Evolutionary conservation across 495 filamentous ascomycete species (phyloP), one percentile per base, ranked within the genome.

Genomic region (Lepraria neglecta): DNA sequence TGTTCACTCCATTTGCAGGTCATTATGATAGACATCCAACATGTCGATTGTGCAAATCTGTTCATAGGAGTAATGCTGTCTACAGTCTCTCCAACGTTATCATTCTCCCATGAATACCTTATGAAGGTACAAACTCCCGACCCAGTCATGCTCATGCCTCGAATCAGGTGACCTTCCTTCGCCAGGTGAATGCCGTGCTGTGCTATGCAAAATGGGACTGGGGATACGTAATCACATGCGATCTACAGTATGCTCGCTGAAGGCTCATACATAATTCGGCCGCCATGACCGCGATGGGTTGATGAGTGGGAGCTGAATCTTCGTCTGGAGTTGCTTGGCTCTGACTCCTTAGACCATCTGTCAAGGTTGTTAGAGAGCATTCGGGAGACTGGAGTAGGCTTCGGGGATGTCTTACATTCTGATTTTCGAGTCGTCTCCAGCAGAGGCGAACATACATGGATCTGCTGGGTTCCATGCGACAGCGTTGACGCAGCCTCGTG

Each of bases 391-490:
- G 17, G 38, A 24, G 14, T 33, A 27, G 6, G 33, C 1, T 1
- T 5, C 19, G n/a, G n/a, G 0, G 17, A 6, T 6, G 62, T 67
- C 84, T 73, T 79, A 96, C 92, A 98, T 95, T 71, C 88, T 85
- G 58, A 97, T 86, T 68, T 82, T 84, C 46, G 76, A 74, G 68
- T 98, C 94, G 70, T 98, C 94, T 4, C 94, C 92, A 61, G 89
- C 91, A 12, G 90, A 89, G 9, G 91, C 94, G 72, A 96, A 95
- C 80, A 96, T 86, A 62, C 81, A 81, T 4, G 90, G 85, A 70
- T 96, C 80, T 3, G 75, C 76, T 1, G 92, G 91, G 66, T 92
- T 95, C 94, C 94, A 98, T 7, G 88, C 80, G 40, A 95, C 88
- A n/a, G 90, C 80, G 73, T 96, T 98, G 58, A 95, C 92, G 58